Conservation (phyloP, 2,329 filamentous ascomycete genomes). For the Phialophora chinensis region DNA sequence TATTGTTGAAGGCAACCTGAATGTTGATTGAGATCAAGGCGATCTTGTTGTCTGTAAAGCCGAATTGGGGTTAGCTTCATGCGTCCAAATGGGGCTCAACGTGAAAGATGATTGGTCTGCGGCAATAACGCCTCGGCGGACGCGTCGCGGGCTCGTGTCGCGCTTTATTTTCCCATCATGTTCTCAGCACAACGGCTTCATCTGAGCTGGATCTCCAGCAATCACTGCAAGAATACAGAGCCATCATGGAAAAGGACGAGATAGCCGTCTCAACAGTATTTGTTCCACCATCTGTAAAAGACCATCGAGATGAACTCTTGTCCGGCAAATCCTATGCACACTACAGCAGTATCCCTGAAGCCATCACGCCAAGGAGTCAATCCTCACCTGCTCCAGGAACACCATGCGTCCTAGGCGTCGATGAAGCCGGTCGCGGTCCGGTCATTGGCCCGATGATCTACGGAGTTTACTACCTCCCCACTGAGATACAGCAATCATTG, state of each 20-base stretch:
- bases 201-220: neutral
- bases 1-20: neutral
- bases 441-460: constrained; percentile 82
- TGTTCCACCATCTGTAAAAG: constrained; percentile 72
- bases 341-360: constrained; percentile 70
- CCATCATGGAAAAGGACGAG: constrained; percentile 46
- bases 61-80: constrained; percentile 6
- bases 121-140: neutral
- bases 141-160: neutral
- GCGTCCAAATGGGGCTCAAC: neutral
- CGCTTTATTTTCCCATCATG: neutral
- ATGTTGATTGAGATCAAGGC: neutral
- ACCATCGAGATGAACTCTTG: constrained; percentile 56
- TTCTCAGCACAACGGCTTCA: neutral
- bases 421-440: constrained; percentile 91
- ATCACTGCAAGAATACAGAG: neutral
- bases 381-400: constrained; percentile 45
- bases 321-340: constrained; percentile 72
- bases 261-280: constrained; percentile 52
- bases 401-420: constrained; percentile 82
- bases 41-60: constrained; percentile 17
- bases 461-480: constrained; percentile 72
- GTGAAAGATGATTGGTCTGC: neutral
- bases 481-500: constrained; percentile 70
- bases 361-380: constrained; percentile 53